Conservation (phyloP, 2,329 filamentous ascomycete species). For the Cordyceps fumosorosea region DNA sequence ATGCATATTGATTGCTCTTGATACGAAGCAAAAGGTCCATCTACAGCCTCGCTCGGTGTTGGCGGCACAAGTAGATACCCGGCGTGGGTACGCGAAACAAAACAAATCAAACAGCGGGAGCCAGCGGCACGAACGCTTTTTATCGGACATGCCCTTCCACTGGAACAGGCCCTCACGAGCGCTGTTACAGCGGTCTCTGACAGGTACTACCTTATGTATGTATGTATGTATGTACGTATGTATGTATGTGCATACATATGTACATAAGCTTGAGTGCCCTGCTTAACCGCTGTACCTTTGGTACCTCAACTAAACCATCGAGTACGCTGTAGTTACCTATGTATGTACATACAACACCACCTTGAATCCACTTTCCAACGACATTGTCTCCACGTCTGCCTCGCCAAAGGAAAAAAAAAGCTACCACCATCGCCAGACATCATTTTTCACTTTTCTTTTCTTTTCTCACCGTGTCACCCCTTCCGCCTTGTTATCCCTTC, state of each 20-base stretch:
- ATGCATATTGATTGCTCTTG: not conserved
- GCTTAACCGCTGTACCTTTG: no score
- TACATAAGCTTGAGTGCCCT: no score
- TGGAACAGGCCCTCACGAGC: no score
- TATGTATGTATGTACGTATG: no score
- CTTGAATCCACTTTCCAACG: not conserved
- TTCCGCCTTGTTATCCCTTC: not conserved
- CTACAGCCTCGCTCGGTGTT: not conserved
- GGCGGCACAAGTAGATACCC: not conserved
- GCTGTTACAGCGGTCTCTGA: no score
- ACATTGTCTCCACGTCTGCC: constrained; percentile 5
- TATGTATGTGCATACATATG: no score
- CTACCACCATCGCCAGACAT: not conserved
- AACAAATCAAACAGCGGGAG: not conserved
- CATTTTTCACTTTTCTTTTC: not conserved
- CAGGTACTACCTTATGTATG: no score
- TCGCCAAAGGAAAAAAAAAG: constrained; percentile 5
- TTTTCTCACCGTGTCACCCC: not conserved
- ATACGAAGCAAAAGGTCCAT: not conserved
- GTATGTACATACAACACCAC: not conserved
- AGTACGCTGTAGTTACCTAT: not conserved
- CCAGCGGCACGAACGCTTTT: no score
- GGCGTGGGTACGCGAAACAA: not conserved
- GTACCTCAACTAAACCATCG: no score
- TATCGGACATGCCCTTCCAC: no score